These are phyloP conservation scores for Backusella mclennaniae DNA, from an alignment of 192 early-diverging fungal genomes.

Conservation along the genomic window DNA sequence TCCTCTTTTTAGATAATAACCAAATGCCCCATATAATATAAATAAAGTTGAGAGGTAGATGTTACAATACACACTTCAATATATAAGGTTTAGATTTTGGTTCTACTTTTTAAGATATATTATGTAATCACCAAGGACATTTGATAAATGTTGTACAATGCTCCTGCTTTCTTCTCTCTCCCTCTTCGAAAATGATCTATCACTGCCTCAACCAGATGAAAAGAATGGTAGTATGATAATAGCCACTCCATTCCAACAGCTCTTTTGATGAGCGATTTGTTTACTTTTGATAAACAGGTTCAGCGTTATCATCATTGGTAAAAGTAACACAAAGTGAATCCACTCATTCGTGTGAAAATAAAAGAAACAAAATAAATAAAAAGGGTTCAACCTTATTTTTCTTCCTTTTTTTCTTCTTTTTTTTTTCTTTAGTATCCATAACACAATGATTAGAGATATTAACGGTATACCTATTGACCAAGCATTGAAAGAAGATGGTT, in stretches of 20 bases:
- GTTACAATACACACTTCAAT: too few relatives aligned
- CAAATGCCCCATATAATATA: conserved; percentile 53
- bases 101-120: too few relatives aligned
- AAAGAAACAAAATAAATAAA: not conserved
- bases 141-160: too few relatives aligned
- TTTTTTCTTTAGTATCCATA: not conserved
- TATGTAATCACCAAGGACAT: too few relatives aligned
- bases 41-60: conserved; percentile 38
- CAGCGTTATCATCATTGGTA: not conserved
- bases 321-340: not conserved
- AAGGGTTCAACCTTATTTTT: not conserved
- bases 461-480: conserved; percentile 17
- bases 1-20: not conserved
- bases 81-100: too few relatives aligned
- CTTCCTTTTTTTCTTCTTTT: not conserved
- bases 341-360: not conserved
- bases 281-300: not conserved
- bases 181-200: too few relatives aligned
- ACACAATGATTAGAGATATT: conserved; percentile 13
- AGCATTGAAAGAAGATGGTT: conserved; percentile 39
- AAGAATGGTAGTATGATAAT: too few relatives aligned
- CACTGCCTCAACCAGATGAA: too few relatives aligned
- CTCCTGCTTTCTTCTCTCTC: too few relatives aligned
- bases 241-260: too few relatives aligned
- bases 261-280: not conserved